Evolutionary conservation across 2,329 filamentous ascomycete genomes (phyloP).

Genomic region (Dactylellina leptospora): DNA sequence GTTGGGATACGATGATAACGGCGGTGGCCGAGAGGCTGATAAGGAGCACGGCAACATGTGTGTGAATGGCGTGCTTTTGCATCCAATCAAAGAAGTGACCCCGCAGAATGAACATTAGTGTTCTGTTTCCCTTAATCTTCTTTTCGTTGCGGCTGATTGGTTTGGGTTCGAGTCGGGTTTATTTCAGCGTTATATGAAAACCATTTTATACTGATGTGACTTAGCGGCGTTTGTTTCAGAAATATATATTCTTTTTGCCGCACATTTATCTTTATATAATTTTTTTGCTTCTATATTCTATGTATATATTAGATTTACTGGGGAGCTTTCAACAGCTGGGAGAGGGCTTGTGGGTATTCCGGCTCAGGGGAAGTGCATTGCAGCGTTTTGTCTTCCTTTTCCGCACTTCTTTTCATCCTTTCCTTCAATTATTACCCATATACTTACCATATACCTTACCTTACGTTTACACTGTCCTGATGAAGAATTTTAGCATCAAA

Average conservation of each 20-base stretch:
- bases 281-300: background rate
- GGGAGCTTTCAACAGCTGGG: slow-evolving; percentile 23
- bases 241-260: background rate
- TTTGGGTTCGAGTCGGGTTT: slow-evolving; percentile 8
- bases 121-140: background rate
- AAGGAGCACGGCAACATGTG: slow-evolving; percentile 76
- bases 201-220: slow-evolving; percentile 35
- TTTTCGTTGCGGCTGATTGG: slow-evolving; percentile 19
- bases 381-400: slow-evolving; percentile 10
- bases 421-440: slow-evolving; percentile 7
- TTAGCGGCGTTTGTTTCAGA: slow-evolving; percentile 27
- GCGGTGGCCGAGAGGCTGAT: slow-evolving; percentile 67
- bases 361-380: slow-evolving; percentile 20
- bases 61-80: slow-evolving; percentile 84
- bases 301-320: slow-evolving; percentile 46
- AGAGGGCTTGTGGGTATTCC: slow-evolving; percentile 4
- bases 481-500: slow-evolving; percentile 24
- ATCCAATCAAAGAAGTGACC: slow-evolving; percentile 76
- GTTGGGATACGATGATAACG: slow-evolving; percentile 69
- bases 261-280: background rate
- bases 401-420: background rate
- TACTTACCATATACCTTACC: slow-evolving; percentile 5
- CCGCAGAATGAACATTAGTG: slow-evolving; percentile 31
- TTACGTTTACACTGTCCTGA: slow-evolving; percentile 8
- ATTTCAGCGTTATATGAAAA: slow-evolving; percentile 41